A percentile compares a stretch with the other conserved stretches of the same genome.
phyloP scores from a whole-genome alignment of 1,284 basidiomycete genomes.

The Peniophora sp. region DNA sequence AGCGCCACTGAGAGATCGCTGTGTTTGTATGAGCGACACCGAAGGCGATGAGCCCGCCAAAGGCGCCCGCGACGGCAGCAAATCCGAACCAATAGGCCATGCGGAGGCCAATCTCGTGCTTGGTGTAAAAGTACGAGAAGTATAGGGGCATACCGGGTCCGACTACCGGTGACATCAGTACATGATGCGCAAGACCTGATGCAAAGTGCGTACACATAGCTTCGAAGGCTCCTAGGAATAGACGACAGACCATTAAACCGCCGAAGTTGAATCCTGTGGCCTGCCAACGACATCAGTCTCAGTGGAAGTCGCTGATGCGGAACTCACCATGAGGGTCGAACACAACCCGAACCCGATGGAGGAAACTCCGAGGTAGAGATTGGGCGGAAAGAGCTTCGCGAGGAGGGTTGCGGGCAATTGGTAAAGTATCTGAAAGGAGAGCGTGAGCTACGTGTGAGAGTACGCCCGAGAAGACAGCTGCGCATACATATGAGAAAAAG shows the following conservation, averaged over 20 bases:
- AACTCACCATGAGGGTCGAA: background rate
- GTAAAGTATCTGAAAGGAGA: background rate
- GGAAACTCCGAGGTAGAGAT: background rate
- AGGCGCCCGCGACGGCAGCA: conserved; percentile 72
- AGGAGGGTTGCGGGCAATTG: background rate
- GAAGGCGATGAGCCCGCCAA: conserved; percentile 69
- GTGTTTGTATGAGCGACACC: conserved; percentile 53
- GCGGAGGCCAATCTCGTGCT: conserved; percentile 60
- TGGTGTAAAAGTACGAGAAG: conserved; percentile 72
- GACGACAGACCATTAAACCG: conserved; percentile 47
- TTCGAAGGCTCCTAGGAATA: conserved; percentile 64
- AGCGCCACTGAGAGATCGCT: conserved; percentile 49
- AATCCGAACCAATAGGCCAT: conserved; percentile 77
- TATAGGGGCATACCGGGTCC: conserved; percentile 69
- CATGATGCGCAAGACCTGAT: no score
- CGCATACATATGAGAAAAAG: conserved; percentile 69
- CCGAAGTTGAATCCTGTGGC: conserved; percentile 49
- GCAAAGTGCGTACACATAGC: conserved; percentile 39
- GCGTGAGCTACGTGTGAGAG: background rate
- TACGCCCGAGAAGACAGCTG: conserved; percentile 5
- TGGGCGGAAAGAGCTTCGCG: background rate
- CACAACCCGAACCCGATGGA: background rate
- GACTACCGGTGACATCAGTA: no score
- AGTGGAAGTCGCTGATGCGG: background rate
- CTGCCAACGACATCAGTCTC: conserved; percentile 24